Percentiles rank a stretch among this genome's conserved stretches.
Conservation (phyloP, 257 asterid genomes). For the Rubia yunnanensis region DNA sequence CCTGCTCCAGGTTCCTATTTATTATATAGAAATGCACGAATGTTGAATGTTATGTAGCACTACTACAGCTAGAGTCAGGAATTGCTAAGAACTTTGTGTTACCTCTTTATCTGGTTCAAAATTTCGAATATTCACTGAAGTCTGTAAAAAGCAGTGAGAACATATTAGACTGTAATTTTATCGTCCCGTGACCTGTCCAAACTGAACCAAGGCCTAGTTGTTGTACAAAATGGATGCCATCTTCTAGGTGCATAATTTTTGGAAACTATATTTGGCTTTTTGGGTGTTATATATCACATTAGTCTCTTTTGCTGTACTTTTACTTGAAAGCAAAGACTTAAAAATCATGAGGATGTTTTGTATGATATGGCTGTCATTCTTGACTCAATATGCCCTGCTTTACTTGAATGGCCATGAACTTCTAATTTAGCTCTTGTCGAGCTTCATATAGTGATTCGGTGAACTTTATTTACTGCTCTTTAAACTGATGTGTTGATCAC, state of each 20-base stretch:
- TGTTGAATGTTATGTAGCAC: background rate
- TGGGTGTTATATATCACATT: background rate
- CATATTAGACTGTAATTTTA: background rate
- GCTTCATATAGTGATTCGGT: background rate
- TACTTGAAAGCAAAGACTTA: background rate
- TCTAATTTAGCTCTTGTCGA: background rate
- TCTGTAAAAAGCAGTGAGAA: background rate
- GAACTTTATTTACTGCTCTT: background rate
- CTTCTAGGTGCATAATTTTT: background rate
- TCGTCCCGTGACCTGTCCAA: background rate
- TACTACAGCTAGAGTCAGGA: background rate
- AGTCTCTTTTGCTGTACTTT: background rate
- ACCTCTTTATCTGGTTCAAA: background rate
- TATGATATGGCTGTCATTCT: background rate
- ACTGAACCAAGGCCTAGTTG: background rate
- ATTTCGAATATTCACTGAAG: background rate
- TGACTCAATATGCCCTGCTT: background rate
- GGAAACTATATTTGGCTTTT: background rate
- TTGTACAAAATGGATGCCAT: background rate
- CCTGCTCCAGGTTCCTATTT: constrained; percentile 64
- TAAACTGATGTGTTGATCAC: background rate
- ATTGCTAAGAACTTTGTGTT: background rate
- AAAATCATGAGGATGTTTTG: background rate
- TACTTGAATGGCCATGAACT: background rate
- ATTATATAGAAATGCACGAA: background rate